phyloP scores from a whole-genome alignment of 2,329 filamentous ascomycete genomes.

The Dothideomycetes sp. region DNA sequence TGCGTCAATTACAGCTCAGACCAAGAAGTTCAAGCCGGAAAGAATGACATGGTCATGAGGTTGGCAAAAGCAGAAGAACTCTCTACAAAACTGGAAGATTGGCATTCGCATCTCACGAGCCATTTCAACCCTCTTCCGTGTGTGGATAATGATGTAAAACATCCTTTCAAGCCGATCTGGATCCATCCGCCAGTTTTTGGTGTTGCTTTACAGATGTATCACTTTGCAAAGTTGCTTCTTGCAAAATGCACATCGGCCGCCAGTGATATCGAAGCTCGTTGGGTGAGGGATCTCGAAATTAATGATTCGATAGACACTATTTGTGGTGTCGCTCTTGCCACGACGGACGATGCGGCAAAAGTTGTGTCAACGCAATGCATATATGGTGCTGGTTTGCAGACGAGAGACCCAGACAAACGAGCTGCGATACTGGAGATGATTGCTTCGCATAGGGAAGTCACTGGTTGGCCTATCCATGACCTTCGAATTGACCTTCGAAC shows the following conservation, averaged over 20 bases:
- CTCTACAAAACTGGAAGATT: slow-evolving; percentile 39
- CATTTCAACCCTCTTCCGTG: slow-evolving; percentile 33
- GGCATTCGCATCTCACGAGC: slow-evolving; percentile 33
- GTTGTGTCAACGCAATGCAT: slow-evolving; percentile 38
- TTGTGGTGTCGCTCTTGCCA: slow-evolving; percentile 40
- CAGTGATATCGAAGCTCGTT: slow-evolving; percentile 39
- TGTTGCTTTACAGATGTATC: slow-evolving; percentile 40
- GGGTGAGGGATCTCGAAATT: slow-evolving; percentile 31
- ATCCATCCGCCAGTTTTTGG: slow-evolving; percentile 40
- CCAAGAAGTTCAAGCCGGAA: slow-evolving; percentile 34
- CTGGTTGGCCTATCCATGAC: slow-evolving; percentile 27
- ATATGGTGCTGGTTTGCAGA: slow-evolving; percentile 35
- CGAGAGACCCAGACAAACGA: slow-evolving; percentile 30
- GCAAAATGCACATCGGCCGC: slow-evolving; percentile 40
- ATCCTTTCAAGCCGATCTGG: slow-evolving; percentile 38
- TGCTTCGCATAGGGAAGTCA: slow-evolving; percentile 26
- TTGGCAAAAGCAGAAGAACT: slow-evolving; percentile 38
- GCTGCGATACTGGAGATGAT: slow-evolving; percentile 28
- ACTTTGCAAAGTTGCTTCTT: slow-evolving; percentile 42
- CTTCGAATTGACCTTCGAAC: slow-evolving; percentile 7
- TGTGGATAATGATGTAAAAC: slow-evolving; percentile 15
- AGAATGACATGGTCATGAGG: slow-evolving; percentile 30
- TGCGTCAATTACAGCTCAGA: slow-evolving; percentile 48
- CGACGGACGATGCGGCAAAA: slow-evolving; percentile 33
- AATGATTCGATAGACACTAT: slow-evolving; percentile 38